Conservation (phyloP, 2,329 filamentous ascomycete species). For the Cladosporium sp. region DNA sequence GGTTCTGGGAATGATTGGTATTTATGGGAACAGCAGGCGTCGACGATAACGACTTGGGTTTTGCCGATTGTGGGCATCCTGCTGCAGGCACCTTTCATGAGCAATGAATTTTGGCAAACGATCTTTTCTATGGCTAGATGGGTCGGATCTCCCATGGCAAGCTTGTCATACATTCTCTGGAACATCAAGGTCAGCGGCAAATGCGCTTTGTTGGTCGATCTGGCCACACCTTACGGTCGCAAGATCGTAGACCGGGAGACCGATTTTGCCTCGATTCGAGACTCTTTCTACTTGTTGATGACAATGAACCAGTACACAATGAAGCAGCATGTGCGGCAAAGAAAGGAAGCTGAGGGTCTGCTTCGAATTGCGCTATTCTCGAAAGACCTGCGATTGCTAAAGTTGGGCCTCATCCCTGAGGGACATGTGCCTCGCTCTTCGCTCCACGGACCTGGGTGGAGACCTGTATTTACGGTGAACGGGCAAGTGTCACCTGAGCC, state of each 20-base stretch:
- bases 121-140: conserved; percentile 34
- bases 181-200: conserved; percentile 39
- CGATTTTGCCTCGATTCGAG: conserved; percentile 37
- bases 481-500: conserved; percentile 1
- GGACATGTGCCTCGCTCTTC: neutral
- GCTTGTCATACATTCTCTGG: conserved; percentile 37
- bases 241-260: conserved; percentile 22
- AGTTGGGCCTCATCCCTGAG: neutral
- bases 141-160: conserved; percentile 36
- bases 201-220: conserved; percentile 37
- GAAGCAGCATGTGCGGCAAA: conserved; percentile 19
- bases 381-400: conserved; percentile 31
- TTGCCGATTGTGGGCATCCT: conserved; percentile 37
- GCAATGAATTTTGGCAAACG: conserved; percentile 36
- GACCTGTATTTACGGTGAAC: neutral
- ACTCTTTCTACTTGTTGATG: conserved; percentile 43
- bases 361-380: conserved; percentile 40
- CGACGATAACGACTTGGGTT: conserved; percentile 40
- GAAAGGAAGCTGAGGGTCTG: conserved; percentile 35
- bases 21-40: conserved; percentile 28
- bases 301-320: conserved; percentile 45
- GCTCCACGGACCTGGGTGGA: neutral
- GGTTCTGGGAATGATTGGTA: conserved; percentile 32
- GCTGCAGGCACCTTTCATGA: conserved; percentile 40
- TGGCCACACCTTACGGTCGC: conserved; percentile 32